A percentile compares a stretch with the other conserved stretches of the same genome.
Evolutionary conservation across 345 rosid genomes (phyloP).

Genomic region (Eucalyptus victrix): DNA sequence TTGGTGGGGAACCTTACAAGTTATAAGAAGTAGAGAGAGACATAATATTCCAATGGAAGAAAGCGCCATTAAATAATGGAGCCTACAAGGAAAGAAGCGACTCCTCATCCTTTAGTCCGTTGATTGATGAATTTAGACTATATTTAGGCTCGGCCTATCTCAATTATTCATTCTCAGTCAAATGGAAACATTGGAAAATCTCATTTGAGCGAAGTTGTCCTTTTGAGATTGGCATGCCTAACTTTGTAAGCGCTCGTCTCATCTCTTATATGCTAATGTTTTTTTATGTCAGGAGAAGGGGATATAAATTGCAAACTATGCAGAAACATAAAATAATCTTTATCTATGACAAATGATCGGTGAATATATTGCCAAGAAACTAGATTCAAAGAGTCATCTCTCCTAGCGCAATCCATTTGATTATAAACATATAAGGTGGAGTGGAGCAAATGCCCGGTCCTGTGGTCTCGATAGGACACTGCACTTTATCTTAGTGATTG

Average conservation of each 20-base stretch:
- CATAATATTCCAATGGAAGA: neutral
- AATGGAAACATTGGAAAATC: neutral
- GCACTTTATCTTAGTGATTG: neutral
- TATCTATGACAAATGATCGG: neutral
- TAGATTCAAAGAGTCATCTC: neutral
- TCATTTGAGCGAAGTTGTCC: neutral
- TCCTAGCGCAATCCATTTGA: neutral
- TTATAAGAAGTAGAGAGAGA: neutral
- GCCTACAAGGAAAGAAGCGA: neutral
- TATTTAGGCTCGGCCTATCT: neutral
- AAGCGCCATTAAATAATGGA: neutral
- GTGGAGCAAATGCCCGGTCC: neutral
- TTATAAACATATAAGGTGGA: neutral
- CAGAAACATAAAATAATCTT: neutral
- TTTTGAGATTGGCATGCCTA: neutral
- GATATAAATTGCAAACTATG: neutral
- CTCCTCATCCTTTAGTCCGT: neutral
- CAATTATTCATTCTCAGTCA: neutral
- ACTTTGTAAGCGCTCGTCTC: neutral
- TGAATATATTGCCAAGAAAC: neutral
- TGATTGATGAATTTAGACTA: neutral
- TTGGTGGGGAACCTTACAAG: neutral
- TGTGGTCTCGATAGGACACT: neutral
- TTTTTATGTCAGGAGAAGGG: neutral
- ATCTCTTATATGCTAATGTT: neutral